Conservation (phyloP, 2,329 filamentous ascomycete species). For the Hypoxylon sp. region DNA sequence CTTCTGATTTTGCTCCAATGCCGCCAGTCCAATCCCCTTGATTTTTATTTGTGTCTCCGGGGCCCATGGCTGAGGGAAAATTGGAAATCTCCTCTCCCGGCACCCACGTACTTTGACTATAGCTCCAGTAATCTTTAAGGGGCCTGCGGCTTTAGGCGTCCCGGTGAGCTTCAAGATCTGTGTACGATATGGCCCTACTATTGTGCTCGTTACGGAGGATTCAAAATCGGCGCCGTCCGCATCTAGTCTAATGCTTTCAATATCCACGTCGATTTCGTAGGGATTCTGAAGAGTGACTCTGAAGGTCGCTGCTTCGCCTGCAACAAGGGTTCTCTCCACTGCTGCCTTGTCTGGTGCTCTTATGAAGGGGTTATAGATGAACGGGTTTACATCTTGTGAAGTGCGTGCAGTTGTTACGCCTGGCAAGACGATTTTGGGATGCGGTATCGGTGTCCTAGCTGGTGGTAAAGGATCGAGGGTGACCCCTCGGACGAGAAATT, state of each 20-base stretch:
- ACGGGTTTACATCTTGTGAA: constrained; percentile 79
- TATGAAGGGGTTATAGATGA: constrained; percentile 94
- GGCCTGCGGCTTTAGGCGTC: constrained; percentile 74
- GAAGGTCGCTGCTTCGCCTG: constrained; percentile 82
- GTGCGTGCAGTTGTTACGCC: constrained; percentile 63
- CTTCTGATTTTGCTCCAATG: constrained; percentile 63
- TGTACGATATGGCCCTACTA: constrained; percentile 84
- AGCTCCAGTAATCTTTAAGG: constrained; percentile 81
- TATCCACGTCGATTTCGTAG: constrained; percentile 90
- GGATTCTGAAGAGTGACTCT: constrained; percentile 90
- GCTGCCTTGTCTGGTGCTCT: constrained; percentile 72
- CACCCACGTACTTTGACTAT: constrained; percentile 85
- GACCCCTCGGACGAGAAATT: constrained; percentile 86
- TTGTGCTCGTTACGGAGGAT: constrained; percentile 71
- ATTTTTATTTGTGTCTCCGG: constrained; percentile 77
- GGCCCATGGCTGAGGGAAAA: constrained; percentile 83
- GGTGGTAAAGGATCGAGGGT: constrained; percentile 73
- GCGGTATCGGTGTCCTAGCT: constrained; percentile 73
- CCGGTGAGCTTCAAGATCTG: constrained; percentile 81
- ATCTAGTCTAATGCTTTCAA: constrained; percentile 83
- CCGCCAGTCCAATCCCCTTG: constrained; percentile 77
- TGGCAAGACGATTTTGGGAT: constrained; percentile 68
- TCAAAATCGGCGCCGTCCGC: constrained; percentile 80
- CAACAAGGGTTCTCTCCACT: constrained; percentile 78
- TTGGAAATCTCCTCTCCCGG: constrained; percentile 83